Conservation (phyloP, 1,284 basidiomycete genomes). For the Rhodotorula sp. region DNA sequence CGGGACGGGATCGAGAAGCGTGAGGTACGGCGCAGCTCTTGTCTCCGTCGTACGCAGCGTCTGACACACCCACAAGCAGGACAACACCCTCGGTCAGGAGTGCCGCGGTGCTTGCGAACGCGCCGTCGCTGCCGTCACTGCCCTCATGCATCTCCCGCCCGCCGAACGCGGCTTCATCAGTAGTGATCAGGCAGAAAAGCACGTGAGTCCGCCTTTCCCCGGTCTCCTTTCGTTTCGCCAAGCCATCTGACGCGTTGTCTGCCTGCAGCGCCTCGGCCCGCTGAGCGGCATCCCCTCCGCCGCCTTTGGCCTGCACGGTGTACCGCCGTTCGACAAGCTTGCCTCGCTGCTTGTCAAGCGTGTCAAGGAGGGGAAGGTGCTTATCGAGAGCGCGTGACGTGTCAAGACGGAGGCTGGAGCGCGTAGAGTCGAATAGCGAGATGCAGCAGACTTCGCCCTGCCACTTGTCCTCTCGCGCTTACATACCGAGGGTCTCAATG, state of each 20-base stretch:
- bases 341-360: background rate
- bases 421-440: too few species aligned
- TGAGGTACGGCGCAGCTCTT: background rate
- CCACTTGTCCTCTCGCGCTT: too few species aligned
- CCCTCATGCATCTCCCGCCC: slow-evolving; percentile 5
- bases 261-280: background rate
- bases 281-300: background rate
- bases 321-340: background rate
- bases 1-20: background rate
- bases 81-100: background rate
- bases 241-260: background rate
- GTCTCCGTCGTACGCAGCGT: background rate
- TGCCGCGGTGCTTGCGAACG: background rate
- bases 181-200: background rate
- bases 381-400: too few species aligned
- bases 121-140: slow-evolving; percentile 3
- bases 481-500: too few species aligned
- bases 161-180: background rate
- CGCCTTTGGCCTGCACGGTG: background rate
- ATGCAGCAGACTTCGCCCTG: too few species aligned
- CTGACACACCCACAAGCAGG: background rate
- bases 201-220: background rate
- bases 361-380: too few species aligned
- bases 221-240: too few species aligned
- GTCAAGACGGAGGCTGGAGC: too few species aligned